phyloP scores from a whole-genome alignment of 192 early-diverging fungal species.

The Coemansia sp. region DNA sequence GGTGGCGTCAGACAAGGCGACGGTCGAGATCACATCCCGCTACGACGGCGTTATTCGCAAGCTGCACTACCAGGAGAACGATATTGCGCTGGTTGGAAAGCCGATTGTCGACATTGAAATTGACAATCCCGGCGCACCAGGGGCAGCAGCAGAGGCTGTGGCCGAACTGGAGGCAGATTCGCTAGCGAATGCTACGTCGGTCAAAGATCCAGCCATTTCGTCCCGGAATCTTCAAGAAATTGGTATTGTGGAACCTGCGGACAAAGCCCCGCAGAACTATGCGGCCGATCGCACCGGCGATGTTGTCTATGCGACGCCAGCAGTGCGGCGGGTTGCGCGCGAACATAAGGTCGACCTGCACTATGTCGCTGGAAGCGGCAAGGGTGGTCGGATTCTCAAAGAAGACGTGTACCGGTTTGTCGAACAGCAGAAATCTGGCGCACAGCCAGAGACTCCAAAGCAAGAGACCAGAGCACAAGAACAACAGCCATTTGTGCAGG shows the following conservation, averaged over 20 bases:
- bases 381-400: conserved; percentile 84
- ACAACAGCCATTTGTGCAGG: conserved; percentile 37
- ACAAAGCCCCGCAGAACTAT: conserved; percentile 6
- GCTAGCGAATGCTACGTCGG: neutral
- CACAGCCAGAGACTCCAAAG: too few species aligned
- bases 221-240: neutral
- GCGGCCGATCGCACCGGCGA: conserved; percentile 30
- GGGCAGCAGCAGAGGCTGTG: neutral
- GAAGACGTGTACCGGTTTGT: conserved; percentile 73
- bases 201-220: neutral
- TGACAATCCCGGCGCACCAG: conserved; percentile 13
- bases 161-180: neutral
- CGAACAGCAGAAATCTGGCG: neutral
- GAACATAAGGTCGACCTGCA: conserved; percentile 77
- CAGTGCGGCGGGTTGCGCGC: conserved; percentile 81
- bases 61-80: conserved; percentile 79
- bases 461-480: too few species aligned
- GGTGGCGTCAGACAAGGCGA: conserved; percentile 97
- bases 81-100: conserved; percentile 88
- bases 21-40: conserved; percentile 97
- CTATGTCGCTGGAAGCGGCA: conserved; percentile 75
- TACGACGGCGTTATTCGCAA: conserved; percentile 83
- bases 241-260: neutral
- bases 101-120: conserved; percentile 86
- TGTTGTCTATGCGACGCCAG: conserved; percentile 77